Conservation (phyloP, 352 stramenopile genomes). For the Pythium insidiosum region DNA sequence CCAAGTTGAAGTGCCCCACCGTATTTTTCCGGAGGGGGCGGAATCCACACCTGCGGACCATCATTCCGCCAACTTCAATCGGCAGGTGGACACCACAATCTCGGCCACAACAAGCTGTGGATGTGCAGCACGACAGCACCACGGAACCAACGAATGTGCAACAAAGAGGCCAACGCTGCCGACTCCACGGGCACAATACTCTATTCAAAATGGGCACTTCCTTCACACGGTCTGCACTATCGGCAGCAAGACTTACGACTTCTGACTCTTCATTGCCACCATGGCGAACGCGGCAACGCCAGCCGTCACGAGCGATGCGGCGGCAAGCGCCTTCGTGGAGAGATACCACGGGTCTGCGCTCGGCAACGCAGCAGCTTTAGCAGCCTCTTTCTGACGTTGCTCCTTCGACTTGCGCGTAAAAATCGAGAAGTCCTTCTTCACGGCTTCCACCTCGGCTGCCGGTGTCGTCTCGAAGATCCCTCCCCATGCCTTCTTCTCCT, state of each 20-base stretch:
- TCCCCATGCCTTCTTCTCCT: conserved; percentile 77
- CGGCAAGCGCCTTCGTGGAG: conserved; percentile 44
- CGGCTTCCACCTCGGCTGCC: conserved; percentile 6
- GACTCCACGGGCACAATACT: no score
- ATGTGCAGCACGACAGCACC: no score
- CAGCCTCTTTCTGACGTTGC: conserved; percentile 12
- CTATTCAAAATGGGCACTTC: no score
- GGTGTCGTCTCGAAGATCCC: conserved; percentile 57
- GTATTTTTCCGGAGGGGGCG: no score
- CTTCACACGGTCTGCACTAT: no score
- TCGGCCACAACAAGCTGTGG: no score
- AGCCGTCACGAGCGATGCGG: conserved; percentile 61
- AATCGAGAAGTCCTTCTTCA: conserved; percentile 41
- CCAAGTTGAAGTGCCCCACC: no score
- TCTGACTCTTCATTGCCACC: conserved; percentile 30
- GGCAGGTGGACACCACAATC: no score
- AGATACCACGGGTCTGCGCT: conserved; percentile 47
- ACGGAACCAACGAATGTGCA: no score
- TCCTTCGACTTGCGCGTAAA: conserved; percentile 65
- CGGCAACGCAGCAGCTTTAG: background rate
- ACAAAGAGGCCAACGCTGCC: no score
- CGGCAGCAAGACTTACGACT: background rate
- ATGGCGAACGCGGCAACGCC: conserved; percentile 55
- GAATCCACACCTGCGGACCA: no score
- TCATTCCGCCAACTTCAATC: no score